Evolutionary conservation across 2,329 filamentous ascomycete species (phyloP).

Genomic region (Colletotrichum sp.): DNA sequence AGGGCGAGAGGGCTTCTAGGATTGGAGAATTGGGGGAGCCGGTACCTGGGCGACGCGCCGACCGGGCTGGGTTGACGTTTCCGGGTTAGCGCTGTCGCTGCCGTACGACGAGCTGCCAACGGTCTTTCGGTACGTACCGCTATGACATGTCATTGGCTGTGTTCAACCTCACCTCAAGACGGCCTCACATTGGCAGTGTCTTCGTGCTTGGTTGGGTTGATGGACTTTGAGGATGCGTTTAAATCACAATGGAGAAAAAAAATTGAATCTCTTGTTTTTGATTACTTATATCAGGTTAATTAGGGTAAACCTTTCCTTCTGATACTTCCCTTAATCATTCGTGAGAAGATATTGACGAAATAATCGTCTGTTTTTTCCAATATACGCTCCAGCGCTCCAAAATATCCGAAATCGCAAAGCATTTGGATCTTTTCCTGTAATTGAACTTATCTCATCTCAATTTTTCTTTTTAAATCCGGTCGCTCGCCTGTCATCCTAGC

Average conservation of each 20-base stretch:
- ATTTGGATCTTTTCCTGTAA: neutral
- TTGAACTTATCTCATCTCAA: neutral
- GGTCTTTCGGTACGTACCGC: neutral
- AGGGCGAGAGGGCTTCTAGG: slow-evolving; percentile 7
- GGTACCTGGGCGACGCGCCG: slow-evolving; percentile 21
- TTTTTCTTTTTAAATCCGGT: neutral
- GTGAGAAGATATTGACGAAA: neutral
- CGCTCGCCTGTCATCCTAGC: neutral
- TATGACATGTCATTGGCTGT: neutral
- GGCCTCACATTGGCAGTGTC: neutral
- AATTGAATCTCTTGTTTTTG: no score
- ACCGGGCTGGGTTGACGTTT: neutral
- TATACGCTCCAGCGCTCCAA: neutral
- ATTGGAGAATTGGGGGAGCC: slow-evolving; percentile 10
- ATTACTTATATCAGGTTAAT: no score
- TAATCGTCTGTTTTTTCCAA: neutral
- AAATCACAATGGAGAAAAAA: neutral
- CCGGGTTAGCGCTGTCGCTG: slow-evolving; percentile 17
- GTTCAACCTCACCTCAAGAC: neutral
- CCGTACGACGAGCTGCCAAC: slow-evolving; percentile 6
- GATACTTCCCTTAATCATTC: no score
- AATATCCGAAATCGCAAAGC: neutral
- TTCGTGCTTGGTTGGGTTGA: neutral
- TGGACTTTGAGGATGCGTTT: neutral
- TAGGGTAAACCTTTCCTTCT: no score